Percentiles rank a stretch among this genome's conserved stretches.
phyloP scores from a whole-genome alignment of 192 early-diverging fungal species.

The Coemansia sp. region DNA sequence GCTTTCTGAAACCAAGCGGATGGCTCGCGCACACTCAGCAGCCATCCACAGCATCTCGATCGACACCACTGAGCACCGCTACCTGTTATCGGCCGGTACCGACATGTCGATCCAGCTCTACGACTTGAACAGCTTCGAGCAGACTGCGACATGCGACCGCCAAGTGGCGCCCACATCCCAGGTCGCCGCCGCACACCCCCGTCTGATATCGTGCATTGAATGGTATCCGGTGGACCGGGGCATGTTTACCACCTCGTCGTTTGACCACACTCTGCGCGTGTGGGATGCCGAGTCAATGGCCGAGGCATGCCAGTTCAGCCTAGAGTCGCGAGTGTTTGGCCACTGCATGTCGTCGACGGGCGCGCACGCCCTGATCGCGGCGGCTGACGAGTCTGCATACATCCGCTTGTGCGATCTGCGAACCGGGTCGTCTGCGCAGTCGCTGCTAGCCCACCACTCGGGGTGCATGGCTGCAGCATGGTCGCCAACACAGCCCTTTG shows the following conservation, averaged over 20 bases:
- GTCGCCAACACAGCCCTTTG: slow-evolving; percentile 70
- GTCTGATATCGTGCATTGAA: slow-evolving; percentile 62
- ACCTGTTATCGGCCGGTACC: slow-evolving; percentile 31
- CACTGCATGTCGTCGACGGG: slow-evolving; percentile 77
- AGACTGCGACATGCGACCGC: neutral
- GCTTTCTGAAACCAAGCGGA: slow-evolving; percentile 27
- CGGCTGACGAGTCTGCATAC: slow-evolving; percentile 60
- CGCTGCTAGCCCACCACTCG: slow-evolving; percentile 57
- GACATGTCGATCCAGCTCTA: slow-evolving; percentile 49
- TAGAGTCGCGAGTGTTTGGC: slow-evolving; percentile 64
- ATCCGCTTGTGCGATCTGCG: slow-evolving; percentile 78
- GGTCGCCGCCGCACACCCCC: slow-evolving; percentile 56
- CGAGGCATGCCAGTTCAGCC: slow-evolving; percentile 65
- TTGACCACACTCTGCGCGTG: slow-evolving; percentile 71
- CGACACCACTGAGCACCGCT: slow-evolving; percentile 25
- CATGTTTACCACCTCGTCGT: slow-evolving; percentile 76
- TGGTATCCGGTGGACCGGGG: slow-evolving; percentile 88
- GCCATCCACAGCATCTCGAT: slow-evolving; percentile 38
- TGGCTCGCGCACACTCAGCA: slow-evolving; percentile 31
- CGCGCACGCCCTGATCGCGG: slow-evolving; percentile 74
- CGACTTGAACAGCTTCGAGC: slow-evolving; percentile 25
- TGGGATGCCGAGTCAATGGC: slow-evolving; percentile 80
- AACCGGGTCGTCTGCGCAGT: slow-evolving; percentile 34
- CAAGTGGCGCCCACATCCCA: slow-evolving; percentile 20
- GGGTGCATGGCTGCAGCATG: slow-evolving; percentile 63